Conservation (phyloP, 352 stramenopile species). For the Phytopythium ostracodes region DNA sequence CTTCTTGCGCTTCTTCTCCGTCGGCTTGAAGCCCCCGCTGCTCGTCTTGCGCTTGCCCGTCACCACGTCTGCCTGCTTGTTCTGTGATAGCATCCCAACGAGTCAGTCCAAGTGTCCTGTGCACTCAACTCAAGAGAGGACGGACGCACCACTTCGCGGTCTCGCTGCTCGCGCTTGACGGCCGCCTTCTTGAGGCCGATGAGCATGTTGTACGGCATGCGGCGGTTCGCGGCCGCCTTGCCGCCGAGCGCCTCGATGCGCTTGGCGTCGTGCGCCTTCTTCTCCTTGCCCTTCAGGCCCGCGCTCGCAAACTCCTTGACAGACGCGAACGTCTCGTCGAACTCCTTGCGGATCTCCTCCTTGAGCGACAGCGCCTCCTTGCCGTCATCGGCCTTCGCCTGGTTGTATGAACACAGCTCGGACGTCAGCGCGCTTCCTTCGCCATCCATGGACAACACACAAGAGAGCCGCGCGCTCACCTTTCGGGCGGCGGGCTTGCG, state of each 20-base stretch:
- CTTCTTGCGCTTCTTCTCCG: constrained; percentile 55
- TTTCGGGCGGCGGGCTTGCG: constrained; percentile 22
- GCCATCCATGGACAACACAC: not conserved
- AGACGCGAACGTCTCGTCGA: constrained; percentile 66
- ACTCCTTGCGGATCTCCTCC: constrained; percentile 75
- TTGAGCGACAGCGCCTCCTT: constrained; percentile 40
- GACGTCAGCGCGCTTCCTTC: not conserved
- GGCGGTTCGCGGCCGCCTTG: constrained; percentile 50
- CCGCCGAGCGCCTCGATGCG: constrained; percentile 67
- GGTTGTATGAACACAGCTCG: not conserved
- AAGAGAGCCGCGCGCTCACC: too few species aligned
- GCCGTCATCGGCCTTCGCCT: constrained; percentile 25
- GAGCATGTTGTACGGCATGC: constrained; percentile 69
- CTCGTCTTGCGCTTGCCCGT: constrained; percentile 53
- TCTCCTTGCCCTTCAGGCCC: constrained; percentile 69
- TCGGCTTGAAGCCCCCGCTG: constrained; percentile 12
- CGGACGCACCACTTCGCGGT: constrained; percentile 52
- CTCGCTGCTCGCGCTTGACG: constrained; percentile 39
- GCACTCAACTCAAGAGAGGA: not conserved
- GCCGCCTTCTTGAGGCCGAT: constrained; percentile 70
- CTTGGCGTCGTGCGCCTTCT: constrained; percentile 69
- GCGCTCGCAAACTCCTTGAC: constrained; percentile 56
- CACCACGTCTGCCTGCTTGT: constrained; percentile 67
- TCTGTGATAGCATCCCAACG: constrained; percentile 25
- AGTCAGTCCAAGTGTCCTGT: too few species aligned